Conservation (phyloP, 192 early-diverging fungal genomes). For the Phlyctochytrium bullatum region DNA sequence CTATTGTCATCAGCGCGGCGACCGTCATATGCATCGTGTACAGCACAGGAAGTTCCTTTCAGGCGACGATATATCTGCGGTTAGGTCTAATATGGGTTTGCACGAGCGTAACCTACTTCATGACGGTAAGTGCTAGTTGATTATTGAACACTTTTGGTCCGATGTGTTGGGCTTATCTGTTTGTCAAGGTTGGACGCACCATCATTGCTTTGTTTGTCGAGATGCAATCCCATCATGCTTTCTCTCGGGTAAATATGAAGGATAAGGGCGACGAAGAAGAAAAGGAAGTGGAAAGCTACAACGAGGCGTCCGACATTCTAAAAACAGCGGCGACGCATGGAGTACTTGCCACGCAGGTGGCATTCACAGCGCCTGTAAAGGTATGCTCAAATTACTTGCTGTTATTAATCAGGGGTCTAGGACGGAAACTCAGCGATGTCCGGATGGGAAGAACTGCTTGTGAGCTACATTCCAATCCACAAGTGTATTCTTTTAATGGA, state of each 20-base stretch:
- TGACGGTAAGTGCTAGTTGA: background rate
- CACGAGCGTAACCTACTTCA: background rate
- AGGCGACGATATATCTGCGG: background rate
- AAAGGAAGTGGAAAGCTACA: background rate
- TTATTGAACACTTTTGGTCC: too few species aligned
- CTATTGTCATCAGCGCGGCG: background rate
- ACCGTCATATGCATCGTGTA: background rate
- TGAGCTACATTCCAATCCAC: background rate
- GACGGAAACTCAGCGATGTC: background rate
- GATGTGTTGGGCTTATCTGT: background rate
- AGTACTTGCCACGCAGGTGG: background rate
- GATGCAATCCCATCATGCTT: background rate
- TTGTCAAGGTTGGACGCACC: background rate
- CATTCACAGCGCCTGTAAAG: too few species aligned
- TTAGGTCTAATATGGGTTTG: background rate
- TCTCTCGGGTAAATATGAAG: background rate
- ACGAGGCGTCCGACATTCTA: background rate
- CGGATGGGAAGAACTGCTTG: background rate
- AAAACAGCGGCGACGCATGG: background rate
- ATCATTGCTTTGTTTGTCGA: background rate
- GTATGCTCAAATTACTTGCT: background rate
- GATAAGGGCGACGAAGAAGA: background rate
- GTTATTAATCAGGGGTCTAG: background rate
- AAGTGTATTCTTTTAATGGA: background rate
- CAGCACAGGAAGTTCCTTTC: background rate